These are phyloP conservation scores for Phaeosphaeria sp. DNA, from an alignment of 2,329 filamentous ascomycete species.

Conservation along the genomic window DNA sequence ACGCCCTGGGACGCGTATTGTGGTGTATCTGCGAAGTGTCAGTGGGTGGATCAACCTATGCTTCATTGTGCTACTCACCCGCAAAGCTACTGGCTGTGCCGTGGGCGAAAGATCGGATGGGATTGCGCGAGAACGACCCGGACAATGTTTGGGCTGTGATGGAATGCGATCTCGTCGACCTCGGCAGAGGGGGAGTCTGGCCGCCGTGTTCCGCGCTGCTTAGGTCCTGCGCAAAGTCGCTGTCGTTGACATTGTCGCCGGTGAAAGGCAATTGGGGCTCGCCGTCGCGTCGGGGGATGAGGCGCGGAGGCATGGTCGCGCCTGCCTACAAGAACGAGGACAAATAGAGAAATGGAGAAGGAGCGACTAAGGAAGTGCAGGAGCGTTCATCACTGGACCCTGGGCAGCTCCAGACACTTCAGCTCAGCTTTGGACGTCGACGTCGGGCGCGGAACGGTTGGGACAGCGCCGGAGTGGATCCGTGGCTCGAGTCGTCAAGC, in stretches of 20 bases:
- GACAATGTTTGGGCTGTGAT: constrained; percentile 30
- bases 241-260: constrained; percentile 35
- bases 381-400: neutral
- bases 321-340: neutral
- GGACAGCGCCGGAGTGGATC: constrained; percentile 4
- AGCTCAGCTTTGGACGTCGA: neutral
- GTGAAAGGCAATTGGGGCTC: constrained; percentile 42
- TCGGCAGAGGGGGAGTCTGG: constrained; percentile 31
- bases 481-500: neutral
- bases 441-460: constrained; percentile 1
- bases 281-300: constrained; percentile 2
- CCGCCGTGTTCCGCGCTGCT: constrained; percentile 30
- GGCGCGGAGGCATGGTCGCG: neutral
- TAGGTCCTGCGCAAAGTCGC: constrained; percentile 33
- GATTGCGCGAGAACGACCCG: constrained; percentile 57
- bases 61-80: constrained; percentile 53
- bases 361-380: neutral
- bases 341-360: neutral
- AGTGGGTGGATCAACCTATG: constrained; percentile 22
- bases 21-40: constrained; percentile 66
- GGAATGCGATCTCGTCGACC: constrained; percentile 36
- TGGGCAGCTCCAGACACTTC: neutral
- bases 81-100: constrained; percentile 67
- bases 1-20: constrained; percentile 78
- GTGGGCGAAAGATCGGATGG: constrained; percentile 75